Conservation (phyloP, 306 rosid genomes). For the Lotus japonicus region DNA sequence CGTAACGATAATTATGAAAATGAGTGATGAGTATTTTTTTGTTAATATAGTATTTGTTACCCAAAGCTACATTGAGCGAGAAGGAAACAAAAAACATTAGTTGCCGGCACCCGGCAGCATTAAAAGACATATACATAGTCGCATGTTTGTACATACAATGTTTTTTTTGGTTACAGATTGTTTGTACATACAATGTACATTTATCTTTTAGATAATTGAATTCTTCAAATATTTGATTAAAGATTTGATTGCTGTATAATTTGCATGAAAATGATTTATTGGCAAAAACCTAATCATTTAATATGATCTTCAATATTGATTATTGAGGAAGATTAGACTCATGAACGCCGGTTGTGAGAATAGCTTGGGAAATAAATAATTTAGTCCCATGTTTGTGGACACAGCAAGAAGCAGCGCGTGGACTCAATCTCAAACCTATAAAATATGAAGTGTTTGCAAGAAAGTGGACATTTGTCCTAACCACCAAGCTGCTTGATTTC, state of each 20-base stretch:
- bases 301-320: too few relatives aligned
- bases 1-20: too few relatives aligned
- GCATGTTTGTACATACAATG: not conserved
- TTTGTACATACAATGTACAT: too few relatives aligned
- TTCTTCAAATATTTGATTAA: too few relatives aligned
- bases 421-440: not conserved
- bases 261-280: too few relatives aligned
- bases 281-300: too few relatives aligned
- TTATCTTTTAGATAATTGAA: too few relatives aligned
- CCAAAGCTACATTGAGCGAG: not conserved
- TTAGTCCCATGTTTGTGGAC: not conserved
- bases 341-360: too few relatives aligned
- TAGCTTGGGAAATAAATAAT: too few relatives aligned
- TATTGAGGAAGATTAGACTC: too few relatives aligned
- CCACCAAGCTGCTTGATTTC: not conserved
- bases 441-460: not conserved
- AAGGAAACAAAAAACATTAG: not conserved
- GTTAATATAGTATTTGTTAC: not conserved
- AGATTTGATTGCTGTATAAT: too few relatives aligned
- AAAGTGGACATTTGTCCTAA: conserved; percentile 41
- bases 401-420: conserved; percentile 39
- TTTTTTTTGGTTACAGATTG: too few relatives aligned
- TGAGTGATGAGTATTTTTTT: not conserved
- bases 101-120: conserved; percentile 9
- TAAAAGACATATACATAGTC: not conserved